Evolutionary conservation across 2,329 filamentous ascomycete species (phyloP), one percentile per base, ranked within the genome.

Genomic region (Aspergillus sp.): DNA sequence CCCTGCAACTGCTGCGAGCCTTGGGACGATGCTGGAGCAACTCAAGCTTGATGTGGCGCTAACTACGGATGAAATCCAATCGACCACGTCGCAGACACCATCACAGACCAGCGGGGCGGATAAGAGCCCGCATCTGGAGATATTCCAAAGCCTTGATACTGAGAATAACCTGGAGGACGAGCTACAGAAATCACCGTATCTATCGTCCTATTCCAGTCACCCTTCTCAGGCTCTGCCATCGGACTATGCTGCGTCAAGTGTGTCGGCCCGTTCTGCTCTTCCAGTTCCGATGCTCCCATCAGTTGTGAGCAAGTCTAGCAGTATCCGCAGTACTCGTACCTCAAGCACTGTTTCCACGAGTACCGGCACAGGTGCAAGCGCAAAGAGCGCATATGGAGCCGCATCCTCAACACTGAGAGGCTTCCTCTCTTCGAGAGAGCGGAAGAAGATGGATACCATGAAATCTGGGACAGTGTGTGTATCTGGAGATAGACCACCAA

Each of bases 21-120:
- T 77, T 19, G 68, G 67, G 12, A 73, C 72, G 15, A 73, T 76
- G 68, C 64, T 77, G 15, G 71, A 75, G 12, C 72, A 73, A 49
- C 58, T 77, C 27, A 73, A 73, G 24, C 65, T 75, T 15, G 71
- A 74, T 45, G 65, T 73, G 5, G 67, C 71, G 3, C 65, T 72
- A 3, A 70, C 68, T 15, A 57, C 66, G 39, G 63, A 66, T 42
- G 72, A 73, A 52, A 49, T 70, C 11, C 63, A 59, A 12, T 55
- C 64, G 24, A 58, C 33, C 57, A 67, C 33, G 34, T 54, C 55
- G 8, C 62, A 52, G 41, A 34, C 58, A 11, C 54, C 52, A 8
- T 59, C 55, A 4, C 47, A 51, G 4, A 30, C 44, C 46, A 44
- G 19, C 37, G 51, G 59, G 12, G 27, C 46, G 12, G 51, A 42